These are phyloP conservation scores for Tylopilus plumbeoviolaceoides DNA, from an alignment of 768 basidiomycete genomes.

Conservation along the genomic window DNA sequence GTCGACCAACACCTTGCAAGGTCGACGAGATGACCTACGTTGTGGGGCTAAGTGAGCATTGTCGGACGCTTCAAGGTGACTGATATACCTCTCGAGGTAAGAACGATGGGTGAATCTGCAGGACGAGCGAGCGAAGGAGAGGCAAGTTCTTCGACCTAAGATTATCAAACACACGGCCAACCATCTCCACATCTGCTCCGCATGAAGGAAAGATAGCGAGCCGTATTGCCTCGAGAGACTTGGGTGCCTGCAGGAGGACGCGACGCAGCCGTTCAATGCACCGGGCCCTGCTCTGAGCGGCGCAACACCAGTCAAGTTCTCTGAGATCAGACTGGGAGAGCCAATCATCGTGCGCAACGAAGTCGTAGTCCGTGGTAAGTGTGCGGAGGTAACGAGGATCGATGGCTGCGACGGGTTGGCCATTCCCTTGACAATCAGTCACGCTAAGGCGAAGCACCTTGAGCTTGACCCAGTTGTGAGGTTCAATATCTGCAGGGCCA, in stretches of 20 bases:
- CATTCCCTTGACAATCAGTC: background rate
- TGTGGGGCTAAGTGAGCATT: background rate
- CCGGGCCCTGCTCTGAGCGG: no score
- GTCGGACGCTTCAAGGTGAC: background rate
- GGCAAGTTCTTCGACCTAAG: background rate
- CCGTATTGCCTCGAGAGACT: slow-evolving; percentile 1
- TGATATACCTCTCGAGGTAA: background rate
- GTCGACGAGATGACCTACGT: background rate
- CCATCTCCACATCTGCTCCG: background rate
- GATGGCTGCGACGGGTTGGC: background rate
- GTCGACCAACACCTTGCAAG: background rate
- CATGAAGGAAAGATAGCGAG: background rate
- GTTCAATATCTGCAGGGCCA: background rate
- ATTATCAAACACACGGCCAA: background rate
- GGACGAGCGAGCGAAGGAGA: slow-evolving; percentile 8
- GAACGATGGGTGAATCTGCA: background rate
- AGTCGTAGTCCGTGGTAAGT: background rate
- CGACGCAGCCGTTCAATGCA: background rate
- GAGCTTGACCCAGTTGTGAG: background rate
- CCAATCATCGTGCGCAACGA: no score
- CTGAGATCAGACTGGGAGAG: no score
- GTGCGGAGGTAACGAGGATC: background rate
- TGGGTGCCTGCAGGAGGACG: background rate
- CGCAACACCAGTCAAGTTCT: no score
- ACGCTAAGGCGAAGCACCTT: slow-evolving; percentile 1